Evolutionary conservation across 140 eudicot species (phyloP), one percentile per base, ranked within the genome.

Genomic region (Oenanthe javanica): DNA sequence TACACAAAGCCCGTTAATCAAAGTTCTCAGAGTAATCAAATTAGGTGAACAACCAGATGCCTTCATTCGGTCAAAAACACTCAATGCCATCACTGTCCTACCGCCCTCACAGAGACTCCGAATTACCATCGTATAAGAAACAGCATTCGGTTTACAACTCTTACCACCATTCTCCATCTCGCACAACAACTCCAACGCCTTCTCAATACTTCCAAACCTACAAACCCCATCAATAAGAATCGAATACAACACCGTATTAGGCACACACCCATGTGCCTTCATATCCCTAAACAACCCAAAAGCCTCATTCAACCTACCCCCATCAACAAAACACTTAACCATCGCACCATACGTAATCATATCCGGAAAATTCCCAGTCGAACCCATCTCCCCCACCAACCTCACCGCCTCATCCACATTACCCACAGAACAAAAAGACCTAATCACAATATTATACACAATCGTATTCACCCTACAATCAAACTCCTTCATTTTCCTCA

Each of bases 121-220:
- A 64, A 94, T 89, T 77, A 92, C 74, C n/a, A 90, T 73, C 0
- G 99, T 92, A 83, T 90, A 92, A 0, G 97, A 92, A 72, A 92
- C 89, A 64, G 86, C 86, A 78, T 91, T 94, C 1, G 99, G 97
- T 21, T 83, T 82, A 80, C 87, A 81, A 77, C 49, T 84, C 6
- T 87, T 90, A 75, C 90, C 89, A 79, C 90, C 89, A 76, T 87
- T 92, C 89, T 94, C 95, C 97, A 92, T 89, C 55, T 87, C 91
- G 15, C 50, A 72, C 69, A 94, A 90, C 81, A 94, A 75, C 73
- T 89, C 90, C 77, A 94, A 49, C 1, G 91, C 95, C 87, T 77
- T 85, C 43, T 89, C 95, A 14, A 85, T 72, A 78, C 82, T 86
- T 77, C 97, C 95, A 78, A 79, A 80, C 82, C 80, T 85, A 87